Base-by-base conservation (phyloP, 176 grass and related monocot species). In the Oryza australiensis region DNA sequence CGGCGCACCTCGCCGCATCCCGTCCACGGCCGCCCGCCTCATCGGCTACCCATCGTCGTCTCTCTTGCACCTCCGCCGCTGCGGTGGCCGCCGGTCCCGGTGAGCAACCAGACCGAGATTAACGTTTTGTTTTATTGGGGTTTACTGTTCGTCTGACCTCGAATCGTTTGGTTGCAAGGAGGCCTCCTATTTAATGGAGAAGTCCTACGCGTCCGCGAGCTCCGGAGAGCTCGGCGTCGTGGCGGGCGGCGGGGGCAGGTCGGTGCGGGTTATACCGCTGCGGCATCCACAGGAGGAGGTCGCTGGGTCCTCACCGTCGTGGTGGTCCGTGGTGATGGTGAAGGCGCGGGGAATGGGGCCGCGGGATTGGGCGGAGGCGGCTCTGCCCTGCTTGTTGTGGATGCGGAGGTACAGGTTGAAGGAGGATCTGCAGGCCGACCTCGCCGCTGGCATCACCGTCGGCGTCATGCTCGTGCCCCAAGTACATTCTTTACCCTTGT, bases 391-490 rank as follows among this genome's bases (percentile, higher is more conserved):
- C 77, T 73, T 77, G 18, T 34, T 84, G 24, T 98, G 95, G 95
- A 89, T 93, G 42, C 75, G 92, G n/a, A 83, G 34, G 0, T 98
- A 98, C 88, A 84, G 83, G n/a, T 90, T 81, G 84, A 70, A 87
- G 49, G 92, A 98, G 30, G 86, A 87, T 42, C 72, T 98, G 38
- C 92, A 94, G 80, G 78, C 90, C 23, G 95, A 98, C 71, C 86
- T 98, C 60, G 64, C 94, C 43, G 88, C 95, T n/a, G 95, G 95
- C n/a, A 70, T 90, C 82, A 98, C 95, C 32, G 95, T 98, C 9
- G 95, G 95, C 27, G 92, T 98, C 86, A 98, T 98, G 90, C 95
- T 98, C 12, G 95, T 98, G 59, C 95, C 95, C 18, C 95, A 98
- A 90, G 94, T 97, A 51, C 72, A 27, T 30, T 63, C 7, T 22